phyloP scores from a whole-genome alignment of 73 alveolate genomes.

The Paramecium sonneborni region DNA sequence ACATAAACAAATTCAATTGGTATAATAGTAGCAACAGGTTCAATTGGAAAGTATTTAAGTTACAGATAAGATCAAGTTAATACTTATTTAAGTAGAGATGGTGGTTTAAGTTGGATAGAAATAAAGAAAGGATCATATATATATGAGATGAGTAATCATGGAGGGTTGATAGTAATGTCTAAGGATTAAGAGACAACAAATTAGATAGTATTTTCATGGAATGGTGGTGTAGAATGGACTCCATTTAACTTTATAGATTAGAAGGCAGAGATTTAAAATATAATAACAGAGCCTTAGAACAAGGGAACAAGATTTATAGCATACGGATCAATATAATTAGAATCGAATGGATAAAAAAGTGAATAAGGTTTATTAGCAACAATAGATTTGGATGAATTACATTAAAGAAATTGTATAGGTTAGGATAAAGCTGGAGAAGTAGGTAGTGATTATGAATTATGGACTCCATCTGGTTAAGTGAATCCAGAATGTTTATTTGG shows the following conservation, averaged over 20 bases:
- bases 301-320: constrained; percentile 80
- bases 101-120: constrained; percentile 93
- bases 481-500: constrained; percentile 89
- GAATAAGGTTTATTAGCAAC: constrained; percentile 77
- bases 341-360: constrained; percentile 47
- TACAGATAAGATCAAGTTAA: constrained; percentile 73
- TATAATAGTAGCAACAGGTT: constrained; percentile 85
- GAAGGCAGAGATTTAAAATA: constrained; percentile 77
- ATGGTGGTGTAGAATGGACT: constrained; percentile 78
- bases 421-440: constrained; percentile 78
- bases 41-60: constrained; percentile 82
- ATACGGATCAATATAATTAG: constrained; percentile 71
- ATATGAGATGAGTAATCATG: constrained; percentile 96
- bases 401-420: constrained; percentile 89
- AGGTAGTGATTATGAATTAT: constrained; percentile 85
- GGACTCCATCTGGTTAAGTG: constrained; percentile 87
- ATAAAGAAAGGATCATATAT: constrained; percentile 83
- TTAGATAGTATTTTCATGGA: constrained; percentile 76
- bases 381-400: constrained; percentile 82
- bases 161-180: constrained; percentile 96
- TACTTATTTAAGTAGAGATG: constrained; percentile 94
- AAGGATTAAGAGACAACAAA: constrained; percentile 80
- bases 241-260: constrained; percentile 59
- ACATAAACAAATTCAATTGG: constrained; percentile 82
- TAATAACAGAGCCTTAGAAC: constrained; percentile 87